These are phyloP conservation scores for Melampsora larici-populina DNA, from an alignment of 1,284 basidiomycete genomes.

Conservation along the genomic window DNA sequence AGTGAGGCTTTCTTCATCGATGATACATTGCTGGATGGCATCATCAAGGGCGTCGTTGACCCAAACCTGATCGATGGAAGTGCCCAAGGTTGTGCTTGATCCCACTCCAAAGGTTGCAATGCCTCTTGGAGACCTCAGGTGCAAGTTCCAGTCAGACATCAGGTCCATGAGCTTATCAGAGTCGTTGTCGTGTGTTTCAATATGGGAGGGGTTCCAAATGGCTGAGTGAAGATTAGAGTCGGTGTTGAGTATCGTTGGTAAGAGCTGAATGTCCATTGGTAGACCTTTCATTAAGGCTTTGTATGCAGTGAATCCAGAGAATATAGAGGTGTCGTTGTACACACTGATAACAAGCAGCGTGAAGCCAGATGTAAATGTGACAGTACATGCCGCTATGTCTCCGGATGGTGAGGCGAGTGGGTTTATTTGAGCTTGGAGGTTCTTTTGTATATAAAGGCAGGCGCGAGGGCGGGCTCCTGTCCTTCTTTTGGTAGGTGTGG, in stretches of 20 bases:
- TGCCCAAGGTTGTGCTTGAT: neutral
- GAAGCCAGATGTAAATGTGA: too few species aligned
- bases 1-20: neutral
- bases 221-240: neutral
- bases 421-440: too few species aligned
- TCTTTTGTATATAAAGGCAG: too few species aligned
- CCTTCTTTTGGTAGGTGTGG: too few species aligned
- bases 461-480: too few species aligned
- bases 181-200: neutral
- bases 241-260: neutral
- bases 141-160: neutral
- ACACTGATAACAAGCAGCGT: neutral
- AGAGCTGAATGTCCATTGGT: neutral
- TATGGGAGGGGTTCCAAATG: neutral
- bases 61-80: constrained; percentile 12
- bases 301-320: neutral
- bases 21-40: neutral
- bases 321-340: neutral
- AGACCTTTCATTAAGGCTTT: neutral
- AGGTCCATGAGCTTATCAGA: neutral
- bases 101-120: too few species aligned
- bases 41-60: neutral
- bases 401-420: too few species aligned
- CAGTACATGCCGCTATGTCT: too few species aligned
- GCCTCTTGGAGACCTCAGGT: neutral